These are phyloP conservation scores for Calonectria pseudoturangicola DNA, from an alignment of 2,329 filamentous ascomycete species.

Conservation along the genomic window DNA sequence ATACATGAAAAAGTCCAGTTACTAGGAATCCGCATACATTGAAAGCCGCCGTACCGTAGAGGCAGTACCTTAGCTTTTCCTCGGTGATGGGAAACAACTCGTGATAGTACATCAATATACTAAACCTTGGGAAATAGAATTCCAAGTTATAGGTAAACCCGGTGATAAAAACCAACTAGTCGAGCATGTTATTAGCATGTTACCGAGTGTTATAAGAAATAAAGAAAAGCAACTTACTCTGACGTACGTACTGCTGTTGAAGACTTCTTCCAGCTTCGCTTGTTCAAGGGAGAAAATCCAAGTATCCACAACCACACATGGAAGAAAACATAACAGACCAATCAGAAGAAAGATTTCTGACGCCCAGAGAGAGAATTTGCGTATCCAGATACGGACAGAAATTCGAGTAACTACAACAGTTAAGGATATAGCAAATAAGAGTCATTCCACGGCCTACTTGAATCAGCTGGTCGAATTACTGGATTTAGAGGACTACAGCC, in stretches of 20 bases:
- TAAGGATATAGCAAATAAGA: too few relatives aligned
- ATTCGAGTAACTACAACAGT: neutral
- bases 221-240: neutral
- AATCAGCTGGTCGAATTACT: too few relatives aligned
- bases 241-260: neutral
- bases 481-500: too few relatives aligned
- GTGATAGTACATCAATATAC: neutral
- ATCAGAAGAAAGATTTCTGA: neutral
- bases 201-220: neutral
- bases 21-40: neutral
- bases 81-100: neutral
- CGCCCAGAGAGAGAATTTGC: neutral
- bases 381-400: neutral
- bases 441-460: too few relatives aligned
- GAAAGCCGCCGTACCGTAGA: neutral
- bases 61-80: neutral
- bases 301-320: neutral
- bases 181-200: neutral
- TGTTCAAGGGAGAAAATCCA: neutral
- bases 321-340: neutral
- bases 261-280: neutral
- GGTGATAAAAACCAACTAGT: neutral
- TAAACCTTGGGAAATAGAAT: neutral
- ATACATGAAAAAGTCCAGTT: neutral
- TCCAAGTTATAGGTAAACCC: neutral